Base-by-base conservation (phyloP, 306 rosid species). In the Citrullus amarus region DNA sequence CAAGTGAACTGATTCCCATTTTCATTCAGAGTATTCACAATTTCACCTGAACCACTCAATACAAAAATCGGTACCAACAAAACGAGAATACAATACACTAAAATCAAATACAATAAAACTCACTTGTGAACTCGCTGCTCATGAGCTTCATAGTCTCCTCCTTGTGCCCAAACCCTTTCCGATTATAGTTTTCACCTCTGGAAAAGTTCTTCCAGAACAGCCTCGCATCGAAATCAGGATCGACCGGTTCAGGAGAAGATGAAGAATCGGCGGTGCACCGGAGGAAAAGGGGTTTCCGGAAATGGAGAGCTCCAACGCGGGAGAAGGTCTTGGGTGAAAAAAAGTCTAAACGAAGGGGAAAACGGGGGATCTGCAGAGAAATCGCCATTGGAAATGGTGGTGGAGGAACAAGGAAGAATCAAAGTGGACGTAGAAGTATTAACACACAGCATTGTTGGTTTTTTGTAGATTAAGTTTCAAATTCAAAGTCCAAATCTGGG, bases 51-150 rank as follows among this genome's bases (percentile, higher is more conserved):
- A 13, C 72, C 25, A 17, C 18, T 66, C 30, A 66, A 65, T 16
- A 66, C 72, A 66, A 38, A 39, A 66, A 66, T 66, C 28, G 15
- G 12, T 39, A 38, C 6, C 8, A 66, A 66, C 28, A 7, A 39
- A 7, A 16, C 25, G 1, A 38, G 9, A 18, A 65, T 1, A 2
- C 13, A 66, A 8, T 30, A 8, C 16, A 18, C 15, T 38, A 16
- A 12, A 30, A 32, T 32, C 69, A 30, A 60, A 60, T 28, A 60
- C 18, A 60, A 60, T 18, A 38, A 66, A 83, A 61, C 87, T 77
- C 86, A 92, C 98, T 92, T 46, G 98, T 89, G 80, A 90, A 94
- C 78, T 94, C 97, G 83, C 93, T 89, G 83, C 82, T 89, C 93
- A 94, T 92, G 78, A 92, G 95, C 84, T 87, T 75, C 32, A 90